Evolutionary conservation across 2,329 filamentous ascomycete species (phyloP), one percentile per base, ranked within the genome.

Genomic region (Mycosphaerella arachidis): DNA sequence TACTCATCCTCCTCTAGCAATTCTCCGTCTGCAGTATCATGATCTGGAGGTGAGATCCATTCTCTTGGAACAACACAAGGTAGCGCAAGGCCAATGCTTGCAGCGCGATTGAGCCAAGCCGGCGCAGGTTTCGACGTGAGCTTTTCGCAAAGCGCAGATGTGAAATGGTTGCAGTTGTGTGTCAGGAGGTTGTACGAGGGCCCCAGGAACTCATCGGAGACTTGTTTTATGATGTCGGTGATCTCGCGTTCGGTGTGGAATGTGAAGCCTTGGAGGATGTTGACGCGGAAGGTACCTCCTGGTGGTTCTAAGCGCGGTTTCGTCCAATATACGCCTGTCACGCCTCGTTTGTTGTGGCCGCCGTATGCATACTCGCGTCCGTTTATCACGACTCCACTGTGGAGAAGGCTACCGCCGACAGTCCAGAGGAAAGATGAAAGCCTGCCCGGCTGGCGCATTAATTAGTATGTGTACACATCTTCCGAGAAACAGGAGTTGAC

Each of bases 91-190:
- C 91, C 91, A 63, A 95, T 90, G 67, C 84, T 88, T n/a, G 91
- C 91, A 1, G 91, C 91, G 57, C 91, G 84, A 70, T 95, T 95
- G 56, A 95, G 77, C 88, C 90, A 95, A 18, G 75, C 76, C 0
- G 91, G 91, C 0, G 88, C 89, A 0, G 85, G 78, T 50, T 84
- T 82, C 6, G 86, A 85, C 1, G 89, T 93, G 57, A 95, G 81
- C 66, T 84, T 84, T 72, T 87, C 80, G 74, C 89, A 92, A 18
- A 95, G 81, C 68, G 88, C 85, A 20, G 85, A 86, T 1, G 90
- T 93, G 73, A 95, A 95, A 73, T 95, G 91, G 73, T 95, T 95
- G 81, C 91, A 95, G 74, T 95, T 95, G 67, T 86, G 86, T 20
- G 87, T 91, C 48, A 95, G 81, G 13, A 95, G 82, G 70, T 94